Conservation (phyloP, 2,329 filamentous ascomycete species). For the Penicillium sp. region DNA sequence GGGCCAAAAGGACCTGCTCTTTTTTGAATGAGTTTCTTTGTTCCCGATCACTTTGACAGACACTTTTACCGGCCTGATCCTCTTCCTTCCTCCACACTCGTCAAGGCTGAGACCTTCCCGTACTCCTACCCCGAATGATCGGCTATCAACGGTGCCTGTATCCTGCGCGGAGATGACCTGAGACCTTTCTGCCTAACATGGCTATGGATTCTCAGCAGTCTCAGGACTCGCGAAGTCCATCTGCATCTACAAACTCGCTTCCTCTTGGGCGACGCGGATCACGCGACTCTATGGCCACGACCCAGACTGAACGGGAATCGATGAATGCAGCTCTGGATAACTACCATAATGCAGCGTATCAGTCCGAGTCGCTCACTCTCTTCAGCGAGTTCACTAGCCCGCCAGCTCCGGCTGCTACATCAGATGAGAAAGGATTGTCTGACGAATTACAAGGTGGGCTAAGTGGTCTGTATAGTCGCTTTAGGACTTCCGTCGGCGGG, state of each 20-base stretch:
- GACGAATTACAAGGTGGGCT: constrained; percentile 80
- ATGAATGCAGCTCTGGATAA: constrained; percentile 76
- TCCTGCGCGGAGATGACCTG: constrained; percentile 12
- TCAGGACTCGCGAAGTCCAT: constrained; percentile 42
- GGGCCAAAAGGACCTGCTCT: constrained; percentile 7
- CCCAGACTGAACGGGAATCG: constrained; percentile 67
- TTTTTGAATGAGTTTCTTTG: neutral
- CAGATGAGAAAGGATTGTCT: constrained; percentile 67
- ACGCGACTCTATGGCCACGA: constrained; percentile 46
- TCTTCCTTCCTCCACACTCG: neutral
- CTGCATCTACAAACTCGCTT: constrained; percentile 44
- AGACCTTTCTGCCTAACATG: constrained; percentile 12
- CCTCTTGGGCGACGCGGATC: constrained; percentile 49
- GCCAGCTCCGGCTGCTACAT: constrained; percentile 59
- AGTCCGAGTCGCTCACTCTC: constrained; percentile 78
- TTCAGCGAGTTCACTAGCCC: constrained; percentile 81
- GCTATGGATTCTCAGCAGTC: constrained; percentile 37
- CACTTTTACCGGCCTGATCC: neutral
- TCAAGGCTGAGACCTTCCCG: neutral
- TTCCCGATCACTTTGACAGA: neutral
- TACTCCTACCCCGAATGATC: constrained; percentile 7
- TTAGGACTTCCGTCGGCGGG: constrained; percentile 77
- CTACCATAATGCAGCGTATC: constrained; percentile 86
- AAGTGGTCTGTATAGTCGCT: constrained; percentile 81
- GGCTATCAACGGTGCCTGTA: neutral